Evolutionary conservation across 2,329 filamentous ascomycete genomes (phyloP), one percentile per base, ranked within the genome.

Genomic region (Colletotrichum karsti): DNA sequence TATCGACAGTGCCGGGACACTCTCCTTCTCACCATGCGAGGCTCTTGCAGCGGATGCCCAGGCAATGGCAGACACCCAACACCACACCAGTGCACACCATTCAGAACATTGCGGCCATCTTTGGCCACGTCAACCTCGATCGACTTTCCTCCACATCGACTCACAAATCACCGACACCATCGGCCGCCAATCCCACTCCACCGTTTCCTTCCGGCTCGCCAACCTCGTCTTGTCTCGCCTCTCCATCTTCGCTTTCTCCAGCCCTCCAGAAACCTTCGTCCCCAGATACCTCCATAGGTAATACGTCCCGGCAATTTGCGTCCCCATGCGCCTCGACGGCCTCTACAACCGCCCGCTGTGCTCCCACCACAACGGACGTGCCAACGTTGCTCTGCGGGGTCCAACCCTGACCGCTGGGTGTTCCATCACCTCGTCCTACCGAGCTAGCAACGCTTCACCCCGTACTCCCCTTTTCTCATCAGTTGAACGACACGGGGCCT

Each of bases 331-430:
- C 37, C 37, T 28, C 26, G 20, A 67, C 60, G n/a, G 10, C 18
- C 12, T 46, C 46, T 46, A 33, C 50, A 18, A 41, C 12, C 24
- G 20, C 57, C n/a, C 10, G 35, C 41, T 41, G 41, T n/a, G 15
- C 57, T 42, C 35, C 59, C 64, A 57, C 28, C 22, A 44, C 22
- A 24, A 22, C 18, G 59, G 64, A 63, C 51, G 51, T 67, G 51
- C 58, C 59, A 67, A 44, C 59, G 59, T 51, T 63, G 64, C 41
- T 53, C 59, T 63, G 64, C 35, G 63, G 63, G 63, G 63, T 57
- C 28, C 48, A 35, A 30, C 63, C 57, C 48, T 56, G 57, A 56
- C 57, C 24, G 63, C 62, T 66, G 50, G 57, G 58, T 48, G 41
- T 55, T 55, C 57, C 57, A 9, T 66, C 30, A 48, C 28, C 15